phyloP scores from a whole-genome alignment of 2,329 filamentous ascomycete species.

The Thielaviopsis ethacetica region DNA sequence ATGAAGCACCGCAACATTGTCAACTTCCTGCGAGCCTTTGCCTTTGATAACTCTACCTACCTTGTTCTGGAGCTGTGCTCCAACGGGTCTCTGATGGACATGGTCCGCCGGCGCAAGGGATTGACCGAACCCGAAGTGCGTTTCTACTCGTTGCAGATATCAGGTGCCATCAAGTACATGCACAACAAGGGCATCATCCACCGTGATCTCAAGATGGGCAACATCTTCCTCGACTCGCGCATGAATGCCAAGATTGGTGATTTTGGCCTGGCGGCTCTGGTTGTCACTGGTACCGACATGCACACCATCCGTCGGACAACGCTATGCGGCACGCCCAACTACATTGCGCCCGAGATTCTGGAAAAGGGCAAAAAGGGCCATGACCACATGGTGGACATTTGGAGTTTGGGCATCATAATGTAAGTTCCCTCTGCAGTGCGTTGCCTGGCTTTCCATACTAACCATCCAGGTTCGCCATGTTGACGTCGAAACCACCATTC shows the following conservation, averaged over 20 bases:
- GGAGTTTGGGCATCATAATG: conserved; percentile 96
- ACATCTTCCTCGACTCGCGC: conserved; percentile 80
- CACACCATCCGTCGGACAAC: conserved; percentile 73
- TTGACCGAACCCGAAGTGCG: conserved; percentile 88
- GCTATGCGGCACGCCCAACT: conserved; percentile 92
- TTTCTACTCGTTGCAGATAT: conserved; percentile 85
- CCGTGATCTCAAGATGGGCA: conserved; percentile 93
- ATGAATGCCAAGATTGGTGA: conserved; percentile 99
- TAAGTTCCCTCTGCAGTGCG: conserved; percentile 22
- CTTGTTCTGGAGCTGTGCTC: conserved; percentile 87
- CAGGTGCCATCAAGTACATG: conserved; percentile 95
- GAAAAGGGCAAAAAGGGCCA: conserved; percentile 90
- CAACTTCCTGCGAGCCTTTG: conserved; percentile 85
- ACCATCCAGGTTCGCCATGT: conserved; percentile 67
- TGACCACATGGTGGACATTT: conserved; percentile 95
- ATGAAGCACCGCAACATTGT: conserved; percentile 94
- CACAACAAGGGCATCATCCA: conserved; percentile 93
- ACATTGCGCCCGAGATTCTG: conserved; percentile 91
- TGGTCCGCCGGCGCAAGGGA: conserved; percentile 82
- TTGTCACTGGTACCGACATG: conserved; percentile 84
- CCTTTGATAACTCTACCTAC: conserved; percentile 77
- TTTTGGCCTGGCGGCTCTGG: conserved; percentile 82
- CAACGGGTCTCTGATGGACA: conserved; percentile 93
- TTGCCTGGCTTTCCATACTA: neutral
- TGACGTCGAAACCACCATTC: conserved; percentile 90